Conservation (phyloP, 2,329 filamentous ascomycete genomes). For the Pyrenochaeta sp. region DNA sequence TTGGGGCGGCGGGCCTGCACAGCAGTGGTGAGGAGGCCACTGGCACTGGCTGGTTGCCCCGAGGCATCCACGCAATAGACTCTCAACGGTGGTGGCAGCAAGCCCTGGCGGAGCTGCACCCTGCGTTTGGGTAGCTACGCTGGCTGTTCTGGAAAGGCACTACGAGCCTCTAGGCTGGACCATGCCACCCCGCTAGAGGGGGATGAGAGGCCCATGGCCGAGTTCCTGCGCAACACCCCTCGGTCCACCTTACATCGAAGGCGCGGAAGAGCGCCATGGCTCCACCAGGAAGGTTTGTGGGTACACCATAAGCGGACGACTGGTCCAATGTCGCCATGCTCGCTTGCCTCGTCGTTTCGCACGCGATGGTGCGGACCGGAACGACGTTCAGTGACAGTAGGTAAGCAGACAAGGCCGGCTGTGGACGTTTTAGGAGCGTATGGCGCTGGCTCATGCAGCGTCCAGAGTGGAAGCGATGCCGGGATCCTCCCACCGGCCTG, state of each 20-base stretch:
- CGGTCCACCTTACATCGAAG: conserved; percentile 29
- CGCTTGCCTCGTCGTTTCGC: conserved; percentile 5
- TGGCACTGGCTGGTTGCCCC: conserved; percentile 11
- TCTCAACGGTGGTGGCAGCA: conserved; percentile 29
- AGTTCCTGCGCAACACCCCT: conserved; percentile 28
- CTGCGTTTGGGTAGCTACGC: conserved; percentile 22
- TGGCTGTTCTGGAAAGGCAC: conserved; percentile 32
- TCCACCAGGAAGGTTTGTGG: conserved; percentile 20
- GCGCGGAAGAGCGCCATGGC: conserved; percentile 14
- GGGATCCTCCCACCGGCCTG: conserved; percentile 14
- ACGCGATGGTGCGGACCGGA: conserved; percentile 21
- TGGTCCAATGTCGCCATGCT: conserved; percentile 18
- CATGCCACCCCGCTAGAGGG: conserved; percentile 21
- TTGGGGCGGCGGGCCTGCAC: conserved; percentile 30
- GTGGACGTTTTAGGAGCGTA: conserved; percentile 27
- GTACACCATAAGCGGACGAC: conserved; percentile 14
- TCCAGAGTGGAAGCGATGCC: conserved; percentile 18
- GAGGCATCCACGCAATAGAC: conserved; percentile 13
- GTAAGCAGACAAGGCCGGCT: conserved; percentile 19
- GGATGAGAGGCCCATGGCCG: conserved; percentile 27
- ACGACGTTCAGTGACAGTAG: conserved; percentile 17
- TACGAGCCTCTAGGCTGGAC: conserved; percentile 25
- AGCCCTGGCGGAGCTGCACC: conserved; percentile 17
- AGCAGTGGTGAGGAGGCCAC: conserved; percentile 23
- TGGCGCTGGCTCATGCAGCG: conserved; percentile 20